Base-by-base conservation (phyloP, 768 basidiomycete genomes). In the Cystofilobasidium bisporidii region DNA sequence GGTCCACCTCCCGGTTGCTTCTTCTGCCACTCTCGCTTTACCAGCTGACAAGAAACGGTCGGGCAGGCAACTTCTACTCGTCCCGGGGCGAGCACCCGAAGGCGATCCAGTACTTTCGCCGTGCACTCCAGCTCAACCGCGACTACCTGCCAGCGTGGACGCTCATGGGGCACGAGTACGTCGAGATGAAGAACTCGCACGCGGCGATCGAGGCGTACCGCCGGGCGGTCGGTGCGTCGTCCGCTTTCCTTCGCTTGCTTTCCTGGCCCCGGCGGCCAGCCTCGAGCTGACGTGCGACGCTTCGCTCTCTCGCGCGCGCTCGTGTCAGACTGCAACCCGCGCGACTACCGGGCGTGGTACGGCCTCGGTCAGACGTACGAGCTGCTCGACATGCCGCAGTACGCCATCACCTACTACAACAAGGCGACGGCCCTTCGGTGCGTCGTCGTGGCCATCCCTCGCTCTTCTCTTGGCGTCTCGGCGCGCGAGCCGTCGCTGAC, bases 141-240 rank as follows among this genome's bases (percentile, higher is more conserved):
- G 92, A 88, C 1, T 98, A 92, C 78, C 82, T 98, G 55, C 89
- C 92, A 10, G 96, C 96, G 8, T 99, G 96, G 96, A 98, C 94
- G 5, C 79, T 99, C 71, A 92, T 99, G 91, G 96, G 96, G 1
- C 96, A 99, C 74, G 96, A 98, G 78, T 97, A 89, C 73, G 88
- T 99, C 53, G 96, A 99, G 79, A 86, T 96, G 86, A 98, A 98
- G 79, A 98, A 99, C 77, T 91, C 91, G 6, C 93, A 98, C 80
- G 96, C 96, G 2, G 94, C 96, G 20, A 96, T 98, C 64, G 96
- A 98, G 78, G 89, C 92, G 14, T 99, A 98, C 77, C 84, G 96
- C 64, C 84, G 92, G 74, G 96, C 96, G 62, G 86, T 98, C 69
- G 91, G 93, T 91, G 77, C 65, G 87, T 78, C n/a, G 33, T 58